Conservation (phyloP, 768 basidiomycete species). For the Xanthoconium purpureum region DNA sequence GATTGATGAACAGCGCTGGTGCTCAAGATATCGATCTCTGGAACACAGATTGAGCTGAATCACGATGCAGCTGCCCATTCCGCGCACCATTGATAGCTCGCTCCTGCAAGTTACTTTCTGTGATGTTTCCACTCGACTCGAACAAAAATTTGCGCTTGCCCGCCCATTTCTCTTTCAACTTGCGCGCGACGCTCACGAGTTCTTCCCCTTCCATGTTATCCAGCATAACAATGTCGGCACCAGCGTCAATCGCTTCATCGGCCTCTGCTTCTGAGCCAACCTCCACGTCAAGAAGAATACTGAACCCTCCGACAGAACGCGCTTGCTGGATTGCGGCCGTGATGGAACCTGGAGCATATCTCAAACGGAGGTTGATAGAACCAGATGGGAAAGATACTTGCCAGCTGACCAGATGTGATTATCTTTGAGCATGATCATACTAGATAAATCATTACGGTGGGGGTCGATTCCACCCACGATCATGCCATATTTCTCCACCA, state of each 20-base stretch:
- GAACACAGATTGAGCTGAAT: constrained; percentile 1
- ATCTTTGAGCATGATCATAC: constrained; percentile 99
- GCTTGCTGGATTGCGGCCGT: constrained; percentile 82
- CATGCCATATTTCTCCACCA: constrained; percentile 99
- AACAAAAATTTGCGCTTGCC: constrained; percentile 82
- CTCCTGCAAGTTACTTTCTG: constrained; percentile 78
- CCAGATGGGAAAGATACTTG: constrained; percentile 27
- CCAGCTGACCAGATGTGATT: constrained; percentile 99
- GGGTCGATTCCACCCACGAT: constrained; percentile 94
- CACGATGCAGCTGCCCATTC: neutral
- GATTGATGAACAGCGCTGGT: constrained; percentile 90
- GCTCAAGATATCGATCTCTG: constrained; percentile 94
- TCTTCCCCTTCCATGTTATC: constrained; percentile 86
- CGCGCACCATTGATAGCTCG: constrained; percentile 76
- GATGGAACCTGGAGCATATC: constrained; percentile 66
- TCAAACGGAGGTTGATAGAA: neutral
- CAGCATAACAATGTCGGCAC: constrained; percentile 93
- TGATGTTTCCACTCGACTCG: constrained; percentile 94
- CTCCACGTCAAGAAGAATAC: constrained; percentile 89
- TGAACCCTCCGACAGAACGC: constrained; percentile 90
- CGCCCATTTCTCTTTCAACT: constrained; percentile 74
- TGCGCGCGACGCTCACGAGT: constrained; percentile 62
- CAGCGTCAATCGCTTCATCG: constrained; percentile 94
- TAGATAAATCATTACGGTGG: constrained; percentile 94
- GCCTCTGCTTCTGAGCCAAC: constrained; percentile 87